phyloP scores from a whole-genome alignment of 148 eudicot genomes.

The Cornus controversa region DNA sequence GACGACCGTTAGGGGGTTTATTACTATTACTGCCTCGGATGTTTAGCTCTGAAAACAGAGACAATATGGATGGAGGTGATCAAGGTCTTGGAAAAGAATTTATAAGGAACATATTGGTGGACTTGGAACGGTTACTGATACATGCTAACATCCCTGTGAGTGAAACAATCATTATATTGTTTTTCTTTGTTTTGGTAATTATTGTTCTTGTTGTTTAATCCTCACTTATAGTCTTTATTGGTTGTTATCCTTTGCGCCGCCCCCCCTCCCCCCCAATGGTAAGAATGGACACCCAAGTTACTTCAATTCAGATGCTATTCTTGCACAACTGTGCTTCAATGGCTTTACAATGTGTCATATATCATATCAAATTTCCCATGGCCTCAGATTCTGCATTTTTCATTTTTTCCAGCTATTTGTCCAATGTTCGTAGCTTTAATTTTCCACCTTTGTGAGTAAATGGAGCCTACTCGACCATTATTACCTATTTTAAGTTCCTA shows the following conservation, averaged over 20 bases:
- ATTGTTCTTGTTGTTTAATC: background rate
- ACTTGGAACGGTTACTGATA: slow-evolving; percentile 72
- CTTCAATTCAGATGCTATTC: background rate
- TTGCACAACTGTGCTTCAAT: background rate
- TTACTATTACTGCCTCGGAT: slow-evolving; percentile 74
- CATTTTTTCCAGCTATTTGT: background rate
- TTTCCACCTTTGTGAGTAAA: background rate
- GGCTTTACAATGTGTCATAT: background rate
- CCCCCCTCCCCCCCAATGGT: background rate
- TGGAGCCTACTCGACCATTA: background rate
- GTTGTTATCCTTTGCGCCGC: background rate
- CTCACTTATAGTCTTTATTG: background rate
- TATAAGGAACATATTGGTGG: slow-evolving; percentile 46
- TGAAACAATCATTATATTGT: slow-evolving; percentile 5
- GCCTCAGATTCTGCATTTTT: background rate
- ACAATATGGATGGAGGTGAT: slow-evolving; percentile 34
- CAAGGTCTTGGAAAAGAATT: slow-evolving; percentile 31
- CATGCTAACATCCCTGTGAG: slow-evolving; percentile 89
- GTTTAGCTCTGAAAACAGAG: slow-evolving; percentile 48
- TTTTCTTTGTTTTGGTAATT: background rate
- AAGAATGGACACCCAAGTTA: background rate
- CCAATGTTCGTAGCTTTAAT: background rate
- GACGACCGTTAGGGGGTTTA: slow-evolving; percentile 81
- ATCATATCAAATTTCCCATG: background rate
- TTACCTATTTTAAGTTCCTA: background rate